These are phyloP conservation scores for Suhomyces atakaporum DNA, from an alignment of 1,139 yeast species.

Conservation along the genomic window DNA sequence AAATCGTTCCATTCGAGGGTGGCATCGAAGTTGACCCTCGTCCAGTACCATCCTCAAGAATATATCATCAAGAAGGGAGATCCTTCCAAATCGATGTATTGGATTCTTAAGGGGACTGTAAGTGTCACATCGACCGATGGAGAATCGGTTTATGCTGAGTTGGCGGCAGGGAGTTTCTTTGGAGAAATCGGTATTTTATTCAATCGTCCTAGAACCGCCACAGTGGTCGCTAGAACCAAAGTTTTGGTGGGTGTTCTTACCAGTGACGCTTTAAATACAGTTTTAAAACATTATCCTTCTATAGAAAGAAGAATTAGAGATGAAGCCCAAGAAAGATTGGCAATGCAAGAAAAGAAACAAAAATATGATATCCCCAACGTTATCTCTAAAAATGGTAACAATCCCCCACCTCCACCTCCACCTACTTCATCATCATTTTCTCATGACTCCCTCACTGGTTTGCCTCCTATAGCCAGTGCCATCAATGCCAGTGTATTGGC, in stretches of 20 bases:
- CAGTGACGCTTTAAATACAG: conserved; percentile 59
- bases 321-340: conserved; percentile 75
- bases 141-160: conserved; percentile 69
- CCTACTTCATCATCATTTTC: too few species aligned
- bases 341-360: conserved; percentile 65
- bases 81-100: conserved; percentile 75
- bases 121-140: conserved; percentile 76
- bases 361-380: conserved; percentile 23
- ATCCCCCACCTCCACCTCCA: not conserved
- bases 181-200: conserved; percentile 79
- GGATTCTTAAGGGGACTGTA: conserved; percentile 75
- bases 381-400: conserved; percentile 9
- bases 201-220: conserved; percentile 76
- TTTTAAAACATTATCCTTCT: conserved; percentile 60
- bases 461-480: conserved; percentile 8
- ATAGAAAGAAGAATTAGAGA: conserved; percentile 71
- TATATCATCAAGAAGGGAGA: conserved; percentile 71
- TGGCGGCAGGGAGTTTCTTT: conserved; percentile 68
- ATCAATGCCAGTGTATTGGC: conserved; percentile 21
- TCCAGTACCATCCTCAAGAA: conserved; percentile 66
- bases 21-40: conserved; percentile 57
- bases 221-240: conserved; percentile 69
- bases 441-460: not conserved
- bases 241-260: conserved; percentile 70
- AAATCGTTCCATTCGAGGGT: conserved; percentile 60